Evolutionary conservation across 1,139 yeast species (phyloP).

Genomic region (Kodamaea sp.): DNA sequence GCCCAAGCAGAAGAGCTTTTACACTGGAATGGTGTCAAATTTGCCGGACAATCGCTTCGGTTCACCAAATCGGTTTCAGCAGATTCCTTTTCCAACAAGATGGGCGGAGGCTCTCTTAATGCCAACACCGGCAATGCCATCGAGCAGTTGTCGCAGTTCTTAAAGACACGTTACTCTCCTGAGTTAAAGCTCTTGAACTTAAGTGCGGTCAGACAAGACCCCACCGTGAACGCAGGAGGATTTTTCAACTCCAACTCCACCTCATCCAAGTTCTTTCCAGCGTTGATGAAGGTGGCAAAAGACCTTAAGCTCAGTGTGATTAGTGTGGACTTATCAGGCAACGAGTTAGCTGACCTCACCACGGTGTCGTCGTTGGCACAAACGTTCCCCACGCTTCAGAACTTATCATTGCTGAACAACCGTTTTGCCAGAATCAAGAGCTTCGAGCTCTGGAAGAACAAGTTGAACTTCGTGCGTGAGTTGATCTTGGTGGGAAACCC

Average conservation of each 20-base stretch:
- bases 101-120: conserved; percentile 12
- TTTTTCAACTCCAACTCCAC: conserved; percentile 61
- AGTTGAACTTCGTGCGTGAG: conserved; percentile 73
- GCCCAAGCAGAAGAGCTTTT: conserved; percentile 60
- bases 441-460: conserved; percentile 78
- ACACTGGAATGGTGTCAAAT: conserved; percentile 73
- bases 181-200: conserved; percentile 68
- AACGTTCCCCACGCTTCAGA: conserved; percentile 72
- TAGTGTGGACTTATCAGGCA: conserved; percentile 75
- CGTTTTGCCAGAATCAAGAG: conserved; percentile 57
- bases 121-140: conserved; percentile 46
- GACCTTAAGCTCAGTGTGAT: conserved; percentile 57
- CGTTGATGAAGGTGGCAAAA: conserved; percentile 81
- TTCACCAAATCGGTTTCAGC: conserved; percentile 44
- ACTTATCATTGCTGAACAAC: conserved; percentile 80
- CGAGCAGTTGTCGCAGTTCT: conserved; percentile 59
- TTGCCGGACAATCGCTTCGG: conserved; percentile 72
- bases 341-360: conserved; percentile 63
- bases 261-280: conserved; percentile 82
- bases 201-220: conserved; percentile 68
- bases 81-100: conserved; percentile 19
- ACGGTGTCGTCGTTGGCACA: conserved; percentile 66
- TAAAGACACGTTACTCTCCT: conserved; percentile 67
- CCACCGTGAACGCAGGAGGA: conserved; percentile 59
- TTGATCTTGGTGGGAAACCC: conserved; percentile 79